Evolutionary conservation across 2,329 filamentous ascomycete species (phyloP).

Genomic region (Juglanconis sp.): DNA sequence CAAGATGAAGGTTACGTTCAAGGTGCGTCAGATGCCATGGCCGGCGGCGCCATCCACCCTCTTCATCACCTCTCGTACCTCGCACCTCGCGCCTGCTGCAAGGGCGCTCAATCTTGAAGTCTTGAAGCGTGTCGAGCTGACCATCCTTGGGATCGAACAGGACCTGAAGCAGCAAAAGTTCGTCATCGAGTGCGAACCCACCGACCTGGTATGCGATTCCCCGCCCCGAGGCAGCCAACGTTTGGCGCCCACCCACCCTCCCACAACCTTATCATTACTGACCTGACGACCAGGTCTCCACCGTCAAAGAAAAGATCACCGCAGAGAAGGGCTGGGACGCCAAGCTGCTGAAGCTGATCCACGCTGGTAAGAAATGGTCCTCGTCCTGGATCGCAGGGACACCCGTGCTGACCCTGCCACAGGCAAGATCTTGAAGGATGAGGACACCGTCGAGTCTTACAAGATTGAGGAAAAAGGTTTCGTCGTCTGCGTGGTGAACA

Average conservation of each 20-base stretch:
- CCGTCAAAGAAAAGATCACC: slow-evolving; percentile 89
- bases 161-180: slow-evolving; percentile 99
- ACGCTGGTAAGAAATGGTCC: slow-evolving; percentile 68
- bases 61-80: not conserved
- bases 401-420: slow-evolving; percentile 26
- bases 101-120: not conserved
- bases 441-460: slow-evolving; percentile 92
- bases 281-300: slow-evolving; percentile 62
- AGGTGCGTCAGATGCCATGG: slow-evolving; percentile 41
- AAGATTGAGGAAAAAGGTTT: slow-evolving; percentile 99
- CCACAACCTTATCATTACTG: slow-evolving; percentile 21
- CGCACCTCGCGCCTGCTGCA: not conserved
- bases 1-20: slow-evolving; percentile 68
- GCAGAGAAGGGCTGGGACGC: slow-evolving; percentile 93
- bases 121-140: slow-evolving; percentile 13
- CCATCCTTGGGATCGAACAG: slow-evolving; percentile 43
- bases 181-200: slow-evolving; percentile 88
- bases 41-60: not conserved
- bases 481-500: slow-evolving; percentile 96
- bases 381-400: not conserved
- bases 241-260: too few relatives aligned
- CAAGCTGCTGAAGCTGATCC: slow-evolving; percentile 91
- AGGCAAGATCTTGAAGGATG: slow-evolving; percentile 99
- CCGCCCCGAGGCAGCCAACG: slow-evolving; percentile 11
- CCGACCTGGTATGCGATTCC: slow-evolving; percentile 72